Base-by-base conservation (phyloP, 2,329 filamentous ascomycete genomes). In the Trichoderma atroviride region DNA sequence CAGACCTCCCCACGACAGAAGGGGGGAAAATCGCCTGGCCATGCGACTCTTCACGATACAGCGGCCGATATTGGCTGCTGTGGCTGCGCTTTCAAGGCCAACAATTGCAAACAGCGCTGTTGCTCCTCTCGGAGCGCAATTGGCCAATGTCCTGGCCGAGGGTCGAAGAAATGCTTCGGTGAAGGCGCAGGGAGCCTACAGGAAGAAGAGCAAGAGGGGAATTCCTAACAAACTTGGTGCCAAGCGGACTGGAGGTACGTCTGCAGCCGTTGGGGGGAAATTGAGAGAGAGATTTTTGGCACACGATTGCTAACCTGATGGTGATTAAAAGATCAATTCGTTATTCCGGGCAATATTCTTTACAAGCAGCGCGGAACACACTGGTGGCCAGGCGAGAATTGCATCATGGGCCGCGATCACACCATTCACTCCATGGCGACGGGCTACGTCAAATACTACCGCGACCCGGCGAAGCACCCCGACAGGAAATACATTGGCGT, bases 381-480 rank as follows among this genome's bases (percentile, higher is more conserved):
- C 76, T 99, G 96, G 96, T 95, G 91, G 79, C 91, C 96, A 0
- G 96, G 96, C 76, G 96, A 98, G 79, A 98, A 99, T 82, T 93
- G 92, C 80, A 92, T 90, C 75, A 95, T 98, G 85, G 96, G 96
- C 62, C 91, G 96, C 71, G 94, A 99, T 80, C 96, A 98, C 84
- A 98, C 95, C 62, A 96, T 99, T 78, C 97, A 92, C 81, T 90
- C 96, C 65, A 90, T 89, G 70, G 88, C 91, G 68, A 86, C 91
- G 4, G 96, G 96, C 72, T 99, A 96, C 81, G 96, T 99, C 71
- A 94, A 96, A 75, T 99, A 97, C 87, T 99, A 99, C 85, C 89
- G 91, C 77, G 95, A 99, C 78, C 94, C 94, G 0, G 81, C 86
- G 37, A 87, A 85, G 70, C 93, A 98, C 80, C 92, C 94, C 0